Percentiles rank a stretch among this genome's conserved stretches.
Evolutionary conservation across 1,284 basidiomycete genomes (phyloP).

Genomic region (Malassezia pachydermatis): DNA sequence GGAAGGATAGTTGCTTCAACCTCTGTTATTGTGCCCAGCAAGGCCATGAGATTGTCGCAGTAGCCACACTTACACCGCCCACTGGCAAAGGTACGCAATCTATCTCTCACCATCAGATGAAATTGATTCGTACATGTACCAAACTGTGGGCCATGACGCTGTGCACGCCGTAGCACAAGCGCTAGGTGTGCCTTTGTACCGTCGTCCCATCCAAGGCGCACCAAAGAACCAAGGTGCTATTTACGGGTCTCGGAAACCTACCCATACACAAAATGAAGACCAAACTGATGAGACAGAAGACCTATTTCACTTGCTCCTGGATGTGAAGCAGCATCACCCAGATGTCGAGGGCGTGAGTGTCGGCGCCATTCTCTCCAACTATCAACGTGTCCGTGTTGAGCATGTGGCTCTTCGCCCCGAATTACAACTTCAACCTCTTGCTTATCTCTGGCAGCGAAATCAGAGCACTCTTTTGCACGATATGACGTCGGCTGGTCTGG

Average conservation of each 20-base stretch:
- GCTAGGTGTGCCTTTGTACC: constrained; percentile 74
- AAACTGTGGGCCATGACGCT: constrained; percentile 91
- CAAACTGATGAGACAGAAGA: constrained; percentile 73
- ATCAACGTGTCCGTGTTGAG: constrained; percentile 91
- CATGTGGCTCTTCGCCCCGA: constrained; percentile 60
- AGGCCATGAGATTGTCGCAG: constrained; percentile 76
- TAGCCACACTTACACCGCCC: constrained; percentile 76
- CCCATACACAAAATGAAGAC: constrained; percentile 42
- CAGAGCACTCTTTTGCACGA: constrained; percentile 72
- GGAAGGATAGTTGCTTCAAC: constrained; percentile 97
- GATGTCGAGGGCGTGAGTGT: constrained; percentile 79
- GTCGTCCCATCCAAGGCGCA: constrained; percentile 66
- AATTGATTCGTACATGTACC: constrained; percentile 96
- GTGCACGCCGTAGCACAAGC: constrained; percentile 77
- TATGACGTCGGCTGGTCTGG: constrained; percentile 72
- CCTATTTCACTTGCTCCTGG: constrained; percentile 63
- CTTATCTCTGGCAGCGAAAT: constrained; percentile 86
- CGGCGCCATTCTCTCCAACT: constrained; percentile 93
- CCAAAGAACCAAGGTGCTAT: constrained; percentile 72
- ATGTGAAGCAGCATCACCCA: constrained; percentile 63
- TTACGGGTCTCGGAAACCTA: constrained; percentile 59
- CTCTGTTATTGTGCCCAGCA: constrained; percentile 76
- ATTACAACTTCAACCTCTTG: constrained; percentile 68
- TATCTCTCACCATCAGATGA: constrained; percentile 60
- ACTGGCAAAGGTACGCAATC: constrained; percentile 54